Evolutionary conservation across 2,329 filamentous ascomycete species (phyloP), one percentile per base, ranked within the genome.

Genomic region (Cladophialophora immunda): DNA sequence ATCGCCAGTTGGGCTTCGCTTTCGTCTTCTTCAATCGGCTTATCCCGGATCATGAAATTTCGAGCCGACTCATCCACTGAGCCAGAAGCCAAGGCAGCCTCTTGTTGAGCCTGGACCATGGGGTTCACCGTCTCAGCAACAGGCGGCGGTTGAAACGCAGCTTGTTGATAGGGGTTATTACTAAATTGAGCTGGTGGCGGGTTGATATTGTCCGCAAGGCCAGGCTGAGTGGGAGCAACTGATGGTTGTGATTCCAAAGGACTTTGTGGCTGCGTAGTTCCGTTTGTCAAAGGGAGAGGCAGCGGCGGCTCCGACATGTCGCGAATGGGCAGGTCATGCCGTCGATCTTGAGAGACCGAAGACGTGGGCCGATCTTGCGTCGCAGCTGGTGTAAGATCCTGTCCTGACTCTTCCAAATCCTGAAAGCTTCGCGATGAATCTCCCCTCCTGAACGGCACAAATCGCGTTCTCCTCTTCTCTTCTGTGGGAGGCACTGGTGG

Each of bases 1-100:
- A 84, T 77, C 2, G 82, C 82, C 57, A 78, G 76, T 71, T 82
- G 79, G n/a, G 82, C 82, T 72, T 83, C 81, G 57, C 75, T 77
- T 67, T 83, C 81, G 71, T 84, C 81, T 74, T 84, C 82, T 27
- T 80, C 78, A 55, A 84, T 84, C 1, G 82, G 82, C 64, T 83
- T 76, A 57, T 83, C 81, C 34, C 82, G 77, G 56, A 84, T 84
- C 15, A 79, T 82, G 59, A 84, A 71, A 64, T 83, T 83, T 62
- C 83, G 74, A 19, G 78, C 76, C 9, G 78, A 74, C 38, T 83
- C 81, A 41, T 83, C 82, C 1, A 41, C 60, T 36, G 50, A 13
- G 8, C 53, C 30, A n/a, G 58, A 22, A 9, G 62, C 50, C 15
- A 63, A 64, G 19, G 77, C 73, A 50, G 80, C 81, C 73, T 83